Evolutionary conservation across 768 basidiomycete species (phyloP).

Genomic region (Rhizopogon rudus): DNA sequence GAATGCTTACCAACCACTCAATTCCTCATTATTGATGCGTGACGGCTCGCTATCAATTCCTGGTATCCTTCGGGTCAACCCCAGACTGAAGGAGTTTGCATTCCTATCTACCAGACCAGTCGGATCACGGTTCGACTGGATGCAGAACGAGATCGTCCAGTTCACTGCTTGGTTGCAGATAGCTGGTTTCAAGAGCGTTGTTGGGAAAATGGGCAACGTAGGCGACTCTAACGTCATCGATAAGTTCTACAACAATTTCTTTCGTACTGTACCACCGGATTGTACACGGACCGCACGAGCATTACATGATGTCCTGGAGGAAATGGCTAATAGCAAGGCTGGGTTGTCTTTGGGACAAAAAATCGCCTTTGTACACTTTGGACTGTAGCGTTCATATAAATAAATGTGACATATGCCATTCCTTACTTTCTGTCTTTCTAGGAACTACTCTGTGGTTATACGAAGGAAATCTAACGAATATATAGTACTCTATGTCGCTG

Average conservation of each 20-base stretch:
- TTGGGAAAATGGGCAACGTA: conserved; percentile 18
- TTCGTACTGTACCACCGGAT: not conserved
- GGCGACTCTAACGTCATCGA: not conserved
- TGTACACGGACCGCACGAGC: conserved; percentile 2
- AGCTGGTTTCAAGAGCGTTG: conserved; percentile 16
- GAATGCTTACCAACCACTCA: conserved; percentile 7
- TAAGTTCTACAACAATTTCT: conserved; percentile 2
- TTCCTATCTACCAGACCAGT: conserved; percentile 14
- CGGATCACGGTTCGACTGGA: not conserved
- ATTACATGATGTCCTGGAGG: not conserved
- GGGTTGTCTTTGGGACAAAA: not conserved
- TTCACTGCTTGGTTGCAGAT: conserved; percentile 19
- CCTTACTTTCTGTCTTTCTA: not conserved
- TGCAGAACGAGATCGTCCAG: conserved; percentile 15
- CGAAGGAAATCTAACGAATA: too few relatives aligned
- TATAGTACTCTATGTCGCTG: too few relatives aligned
- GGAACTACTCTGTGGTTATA: too few relatives aligned
- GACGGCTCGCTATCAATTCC: not conserved
- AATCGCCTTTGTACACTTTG: conserved; percentile 4
- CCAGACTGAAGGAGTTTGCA: conserved; percentile 2
- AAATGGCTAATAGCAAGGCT: not conserved
- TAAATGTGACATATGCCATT: not conserved
- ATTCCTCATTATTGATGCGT: conserved; percentile 4
- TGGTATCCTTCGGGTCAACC: not conserved
- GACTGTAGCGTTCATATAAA: not conserved